Percentiles rank a stretch among this genome's conserved stretches.
Evolutionary conservation across 2,329 filamentous ascomycete species (phyloP).

Genomic region (Fusarium mangiferae): DNA sequence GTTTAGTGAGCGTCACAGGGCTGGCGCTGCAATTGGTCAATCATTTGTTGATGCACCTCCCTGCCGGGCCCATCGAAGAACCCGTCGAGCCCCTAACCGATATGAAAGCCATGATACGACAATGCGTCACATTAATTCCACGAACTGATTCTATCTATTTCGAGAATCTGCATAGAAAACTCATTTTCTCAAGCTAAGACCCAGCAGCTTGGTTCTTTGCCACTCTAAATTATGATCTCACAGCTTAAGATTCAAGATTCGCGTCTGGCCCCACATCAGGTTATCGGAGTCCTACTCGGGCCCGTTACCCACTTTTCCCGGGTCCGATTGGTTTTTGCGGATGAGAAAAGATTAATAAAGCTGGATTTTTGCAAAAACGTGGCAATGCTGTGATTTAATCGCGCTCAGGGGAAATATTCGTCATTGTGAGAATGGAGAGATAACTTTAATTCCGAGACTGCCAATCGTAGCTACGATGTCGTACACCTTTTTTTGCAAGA

Average conservation of each 20-base stretch:
- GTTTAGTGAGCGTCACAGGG: background rate
- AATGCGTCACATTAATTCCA: background rate
- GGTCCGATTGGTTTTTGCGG: background rate
- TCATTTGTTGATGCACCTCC: background rate
- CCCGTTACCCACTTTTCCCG: conserved; percentile 13
- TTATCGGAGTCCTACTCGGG: conserved; percentile 11
- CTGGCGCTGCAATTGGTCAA: background rate
- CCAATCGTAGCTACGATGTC: background rate
- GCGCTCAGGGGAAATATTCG: background rate
- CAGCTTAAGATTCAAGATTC: background rate
- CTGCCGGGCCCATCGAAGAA: background rate
- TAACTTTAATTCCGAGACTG: background rate
- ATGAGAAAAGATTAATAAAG: background rate
- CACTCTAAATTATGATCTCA: background rate
- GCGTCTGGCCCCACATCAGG: background rate
- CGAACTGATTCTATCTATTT: background rate
- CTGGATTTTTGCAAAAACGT: background rate
- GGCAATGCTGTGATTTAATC: background rate
- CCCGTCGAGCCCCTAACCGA: background rate
- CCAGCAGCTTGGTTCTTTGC: background rate
- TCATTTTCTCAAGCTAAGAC: no score
- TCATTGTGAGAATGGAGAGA: background rate
- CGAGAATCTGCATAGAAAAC: background rate
- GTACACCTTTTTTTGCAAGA: background rate
- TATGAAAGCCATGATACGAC: background rate